Percentiles rank a stretch among this genome's conserved stretches.
Conservation (phyloP, 108 stramenopile species). For the Bacterosira constricta region DNA sequence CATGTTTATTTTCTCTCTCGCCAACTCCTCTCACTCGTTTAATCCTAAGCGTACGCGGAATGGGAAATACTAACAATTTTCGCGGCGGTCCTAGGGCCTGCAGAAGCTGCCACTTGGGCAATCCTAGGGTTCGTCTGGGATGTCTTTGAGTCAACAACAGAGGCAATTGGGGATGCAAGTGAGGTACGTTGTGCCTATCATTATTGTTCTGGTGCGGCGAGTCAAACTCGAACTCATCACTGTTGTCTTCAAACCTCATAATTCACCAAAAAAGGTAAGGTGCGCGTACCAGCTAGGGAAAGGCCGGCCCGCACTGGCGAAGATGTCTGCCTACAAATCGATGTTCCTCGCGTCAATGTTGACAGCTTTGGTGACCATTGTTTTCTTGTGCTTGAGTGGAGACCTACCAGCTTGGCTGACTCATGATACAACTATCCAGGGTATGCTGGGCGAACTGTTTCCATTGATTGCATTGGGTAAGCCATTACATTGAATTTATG, state of each 20-base stretch:
- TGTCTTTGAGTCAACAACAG: conserved; percentile 70
- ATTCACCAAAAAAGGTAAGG: conserved; percentile 67
- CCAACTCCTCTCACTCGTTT: too few species aligned
- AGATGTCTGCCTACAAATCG: conserved; percentile 56
- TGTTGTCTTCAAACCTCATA: too few species aligned
- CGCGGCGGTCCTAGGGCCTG: conserved; percentile 62
- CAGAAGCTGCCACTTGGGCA: conserved; percentile 80
- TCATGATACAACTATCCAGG: conserved; percentile 62
- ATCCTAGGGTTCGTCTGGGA: conserved; percentile 76
- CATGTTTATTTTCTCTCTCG: too few species aligned
- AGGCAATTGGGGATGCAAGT: conserved; percentile 77
- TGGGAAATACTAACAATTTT: conserved; percentile 77
- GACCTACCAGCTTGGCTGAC: conserved; percentile 57
- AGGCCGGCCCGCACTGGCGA: conserved; percentile 52
- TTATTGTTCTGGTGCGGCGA: too few species aligned
- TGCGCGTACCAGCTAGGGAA: conserved; percentile 68
- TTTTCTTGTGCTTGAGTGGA: conserved; percentile 48
- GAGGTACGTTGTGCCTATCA: conserved; percentile 68
- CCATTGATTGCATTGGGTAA: conserved; percentile 66
- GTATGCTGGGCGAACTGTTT: conserved; percentile 58
- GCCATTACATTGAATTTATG: too few species aligned
- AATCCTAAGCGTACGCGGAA: conserved; percentile 73
- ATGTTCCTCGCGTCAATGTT: conserved; percentile 52
- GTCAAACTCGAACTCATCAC: too few species aligned
- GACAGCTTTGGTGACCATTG: conserved; percentile 54